Conservation (phyloP, 164 flowering plant genomes). For the Magnolia officinalis region DNA sequence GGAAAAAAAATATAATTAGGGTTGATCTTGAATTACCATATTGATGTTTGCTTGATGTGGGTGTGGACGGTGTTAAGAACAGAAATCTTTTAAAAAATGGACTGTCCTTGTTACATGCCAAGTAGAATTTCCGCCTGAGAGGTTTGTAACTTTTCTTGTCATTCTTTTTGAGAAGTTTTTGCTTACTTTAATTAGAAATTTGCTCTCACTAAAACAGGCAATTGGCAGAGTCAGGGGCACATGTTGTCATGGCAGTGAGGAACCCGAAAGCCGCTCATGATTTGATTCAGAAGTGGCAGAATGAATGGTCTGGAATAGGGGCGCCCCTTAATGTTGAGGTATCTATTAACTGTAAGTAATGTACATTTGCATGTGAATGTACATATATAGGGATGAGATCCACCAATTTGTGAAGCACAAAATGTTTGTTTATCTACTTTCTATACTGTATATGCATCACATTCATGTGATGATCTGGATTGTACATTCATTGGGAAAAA, state of each 20-base stretch:
- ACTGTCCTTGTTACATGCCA: background rate
- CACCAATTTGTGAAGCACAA: background rate
- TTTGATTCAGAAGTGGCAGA: slow-evolving; percentile 77
- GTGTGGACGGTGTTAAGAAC: background rate
- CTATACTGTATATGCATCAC: too few species aligned
- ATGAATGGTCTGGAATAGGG: slow-evolving; percentile 63
- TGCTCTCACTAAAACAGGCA: slow-evolving; percentile 39
- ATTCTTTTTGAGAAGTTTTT: background rate
- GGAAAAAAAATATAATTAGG: too few species aligned
- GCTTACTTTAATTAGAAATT: background rate
- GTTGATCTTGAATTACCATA: too few species aligned
- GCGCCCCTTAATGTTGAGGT: slow-evolving; percentile 92
- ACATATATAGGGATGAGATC: background rate
- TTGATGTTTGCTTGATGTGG: too few species aligned
- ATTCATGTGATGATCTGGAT: too few species aligned
- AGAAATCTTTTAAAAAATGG: background rate
- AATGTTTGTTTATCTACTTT: too few species aligned
- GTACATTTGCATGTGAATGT: background rate
- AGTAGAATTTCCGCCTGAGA: background rate
- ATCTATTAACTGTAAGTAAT: slow-evolving; percentile 2
- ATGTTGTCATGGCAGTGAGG: slow-evolving; percentile 94
- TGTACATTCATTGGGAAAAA: too few species aligned
- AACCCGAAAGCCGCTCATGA: slow-evolving; percentile 67
- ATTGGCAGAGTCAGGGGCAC: slow-evolving; percentile 88
- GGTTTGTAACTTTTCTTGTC: background rate